phyloP scores from a whole-genome alignment of 257 asterid species.

The Thymus mandschuricus region DNA sequence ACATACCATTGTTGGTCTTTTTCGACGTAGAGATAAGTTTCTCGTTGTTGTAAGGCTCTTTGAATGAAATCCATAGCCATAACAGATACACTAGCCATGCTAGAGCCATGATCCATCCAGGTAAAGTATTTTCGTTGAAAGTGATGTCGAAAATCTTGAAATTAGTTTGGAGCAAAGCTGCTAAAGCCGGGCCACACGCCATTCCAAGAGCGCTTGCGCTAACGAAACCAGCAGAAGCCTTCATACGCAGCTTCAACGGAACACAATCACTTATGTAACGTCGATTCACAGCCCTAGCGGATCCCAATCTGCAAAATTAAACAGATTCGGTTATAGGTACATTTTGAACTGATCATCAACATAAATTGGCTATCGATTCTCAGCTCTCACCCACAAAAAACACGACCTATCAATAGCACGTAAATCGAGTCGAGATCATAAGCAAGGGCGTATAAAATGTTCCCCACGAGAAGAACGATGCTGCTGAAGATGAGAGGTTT shows the following conservation, averaged over 20 bases:
- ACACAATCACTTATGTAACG: slow-evolving; percentile 74
- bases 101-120: slow-evolving; percentile 75
- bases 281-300: slow-evolving; percentile 73
- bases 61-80: slow-evolving; percentile 52
- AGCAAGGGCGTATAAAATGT: slow-evolving; percentile 62
- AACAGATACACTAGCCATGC: slow-evolving; percentile 68
- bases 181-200: slow-evolving; percentile 76
- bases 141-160: slow-evolving; percentile 52
- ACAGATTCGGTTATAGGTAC: not conserved
- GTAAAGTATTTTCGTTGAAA: slow-evolving; percentile 60
- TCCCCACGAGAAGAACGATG: slow-evolving; percentile 62
- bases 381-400: slow-evolving; percentile 60
- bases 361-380: not conserved
- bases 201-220: slow-evolving; percentile 81
- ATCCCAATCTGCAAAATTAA: slow-evolving; percentile 52
- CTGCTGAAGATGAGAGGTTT: slow-evolving; percentile 72
- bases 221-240: slow-evolving; percentile 75
- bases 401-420: slow-evolving; percentile 60
- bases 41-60: slow-evolving; percentile 45
- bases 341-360: not conserved
- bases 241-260: slow-evolving; percentile 58
- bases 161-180: slow-evolving; percentile 52
- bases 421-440: slow-evolving; percentile 61
- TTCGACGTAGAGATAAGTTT: slow-evolving; percentile 21
- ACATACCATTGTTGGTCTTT: slow-evolving; percentile 38